Base-by-base conservation (phyloP, 257 asterid species). In the Coffea eugenioides region DNA sequence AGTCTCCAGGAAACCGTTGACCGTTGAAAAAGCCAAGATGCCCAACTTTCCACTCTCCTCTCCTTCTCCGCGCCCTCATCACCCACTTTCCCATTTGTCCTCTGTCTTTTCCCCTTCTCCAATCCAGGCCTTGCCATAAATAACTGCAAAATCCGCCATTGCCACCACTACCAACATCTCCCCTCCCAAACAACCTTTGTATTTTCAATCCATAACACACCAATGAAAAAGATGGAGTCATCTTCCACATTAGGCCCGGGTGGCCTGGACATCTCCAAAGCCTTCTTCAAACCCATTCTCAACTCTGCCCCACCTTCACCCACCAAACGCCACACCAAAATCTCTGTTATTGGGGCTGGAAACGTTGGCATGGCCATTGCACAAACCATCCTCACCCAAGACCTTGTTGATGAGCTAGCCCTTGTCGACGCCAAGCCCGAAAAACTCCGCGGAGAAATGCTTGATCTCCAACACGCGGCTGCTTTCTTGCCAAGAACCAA, bases 331-430 rank as follows among this genome's bases (percentile, higher is more conserved):
- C 90, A 74, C 83, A 91, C 91, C 75, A 94, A 94, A 75, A 84
- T 94, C 87, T 86, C 97, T 79, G 97, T 94, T 73, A 87, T 94
- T 67, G 97, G 97, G 66, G 92, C 92, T 49, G 98, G 98, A 1
- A 94, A 94, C 85, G 98, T 94, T 52, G 97, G 98, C 16, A 94
- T 92, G 97, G 98, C 98, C 77, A 94, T 94, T 46, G 97, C 98
- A 9, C 98, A 94, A 79, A 94, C 98, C 57, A 91, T 94, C 82
- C 88, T 94, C 41, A 94, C 98, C 48, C 98, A 94, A 25, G 97
- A 94, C 79, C 93, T 94, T 80, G 90, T 73, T 76, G 98, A 94
- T 83, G 97, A 89, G 71, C 88, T 94, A n/a, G 86, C 90, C 71
- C 92, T 94, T 39, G 89, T 94, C 76, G 97, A 94, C 79, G 91